Evolutionary conservation across 2,329 filamentous ascomycete species (phyloP).

Genomic region (Alternaria sp.): DNA sequence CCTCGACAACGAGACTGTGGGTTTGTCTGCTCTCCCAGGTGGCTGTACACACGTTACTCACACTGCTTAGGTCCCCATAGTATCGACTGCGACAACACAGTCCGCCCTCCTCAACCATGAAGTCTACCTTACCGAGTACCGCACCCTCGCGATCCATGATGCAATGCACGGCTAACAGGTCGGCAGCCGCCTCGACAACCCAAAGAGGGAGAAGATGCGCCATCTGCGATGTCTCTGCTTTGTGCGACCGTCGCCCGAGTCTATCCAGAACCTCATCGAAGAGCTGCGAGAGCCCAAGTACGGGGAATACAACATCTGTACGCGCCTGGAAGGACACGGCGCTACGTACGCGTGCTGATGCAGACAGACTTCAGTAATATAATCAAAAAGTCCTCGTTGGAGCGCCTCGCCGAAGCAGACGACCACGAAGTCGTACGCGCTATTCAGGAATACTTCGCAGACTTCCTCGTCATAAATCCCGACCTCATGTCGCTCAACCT

Average conservation of each 20-base stretch:
- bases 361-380: constrained; percentile 87
- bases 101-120: constrained; percentile 94
- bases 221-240: constrained; percentile 94
- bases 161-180: constrained; percentile 27
- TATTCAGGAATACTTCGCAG: constrained; percentile 95
- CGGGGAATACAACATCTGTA: constrained; percentile 91
- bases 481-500: constrained; percentile 87
- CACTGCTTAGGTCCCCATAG: constrained; percentile 72
- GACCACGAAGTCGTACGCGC: constrained; percentile 95
- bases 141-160: constrained; percentile 9
- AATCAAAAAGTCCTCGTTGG: constrained; percentile 92
- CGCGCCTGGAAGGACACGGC: constrained; percentile 6
- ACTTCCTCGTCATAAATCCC: constrained; percentile 93
- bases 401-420: constrained; percentile 93
- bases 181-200: constrained; percentile 78
- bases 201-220: constrained; percentile 93
- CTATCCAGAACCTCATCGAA: constrained; percentile 91
- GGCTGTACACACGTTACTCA: constrained; percentile 18
- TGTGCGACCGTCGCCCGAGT: constrained; percentile 87
- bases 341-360: constrained; percentile 25
- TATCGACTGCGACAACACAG: constrained; percentile 94
- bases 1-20: constrained; percentile 87
- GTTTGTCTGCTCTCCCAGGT: constrained; percentile 53
- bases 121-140: constrained; percentile 89
- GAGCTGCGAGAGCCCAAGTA: constrained; percentile 96